Evolutionary conservation across 75 land plant genomes (phyloP).

Genomic region (Adiantum capillusveneris): DNA sequence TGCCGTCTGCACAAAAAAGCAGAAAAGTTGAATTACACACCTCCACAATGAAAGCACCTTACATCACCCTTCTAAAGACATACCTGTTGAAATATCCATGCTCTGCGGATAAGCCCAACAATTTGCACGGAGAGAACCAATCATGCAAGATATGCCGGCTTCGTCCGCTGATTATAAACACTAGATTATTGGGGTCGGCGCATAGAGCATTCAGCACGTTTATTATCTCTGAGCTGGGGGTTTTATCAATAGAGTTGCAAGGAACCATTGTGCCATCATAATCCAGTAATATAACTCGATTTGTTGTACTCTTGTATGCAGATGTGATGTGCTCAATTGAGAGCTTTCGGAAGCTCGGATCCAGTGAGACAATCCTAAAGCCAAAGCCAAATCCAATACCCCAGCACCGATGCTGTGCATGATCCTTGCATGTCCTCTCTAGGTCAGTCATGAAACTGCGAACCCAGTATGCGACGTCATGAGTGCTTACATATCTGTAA

Average conservation of each 20-base stretch:
- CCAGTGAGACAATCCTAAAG: slow-evolving; percentile 40
- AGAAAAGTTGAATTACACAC: neutral
- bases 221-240: slow-evolving; percentile 36
- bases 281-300: slow-evolving; percentile 41
- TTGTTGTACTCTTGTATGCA: slow-evolving; percentile 31
- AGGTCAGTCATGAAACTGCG: slow-evolving; percentile 33
- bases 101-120: slow-evolving; percentile 55
- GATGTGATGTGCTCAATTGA: slow-evolving; percentile 42
- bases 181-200: slow-evolving; percentile 38
- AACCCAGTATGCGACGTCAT: slow-evolving; percentile 44
- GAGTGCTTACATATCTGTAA: slow-evolving; percentile 36
- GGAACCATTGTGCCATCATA: slow-evolving; percentile 62
- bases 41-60: too few species aligned
- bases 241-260: slow-evolving; percentile 38
- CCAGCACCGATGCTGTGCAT: slow-evolving; percentile 31
- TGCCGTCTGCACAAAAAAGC: slow-evolving; percentile 6
- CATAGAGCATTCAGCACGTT: slow-evolving; percentile 40
- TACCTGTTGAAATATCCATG: slow-evolving; percentile 60
- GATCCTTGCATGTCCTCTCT: slow-evolving; percentile 34
- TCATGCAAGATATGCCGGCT: slow-evolving; percentile 31
- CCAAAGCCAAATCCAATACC: slow-evolving; percentile 47
- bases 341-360: slow-evolving; percentile 41
- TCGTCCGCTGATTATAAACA: slow-evolving; percentile 58
- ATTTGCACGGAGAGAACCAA: slow-evolving; percentile 55
- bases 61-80: too few species aligned